These are phyloP conservation scores for Hymenoscyphus albidus DNA, from an alignment of 2,329 filamentous ascomycete species.

Conservation along the genomic window DNA sequence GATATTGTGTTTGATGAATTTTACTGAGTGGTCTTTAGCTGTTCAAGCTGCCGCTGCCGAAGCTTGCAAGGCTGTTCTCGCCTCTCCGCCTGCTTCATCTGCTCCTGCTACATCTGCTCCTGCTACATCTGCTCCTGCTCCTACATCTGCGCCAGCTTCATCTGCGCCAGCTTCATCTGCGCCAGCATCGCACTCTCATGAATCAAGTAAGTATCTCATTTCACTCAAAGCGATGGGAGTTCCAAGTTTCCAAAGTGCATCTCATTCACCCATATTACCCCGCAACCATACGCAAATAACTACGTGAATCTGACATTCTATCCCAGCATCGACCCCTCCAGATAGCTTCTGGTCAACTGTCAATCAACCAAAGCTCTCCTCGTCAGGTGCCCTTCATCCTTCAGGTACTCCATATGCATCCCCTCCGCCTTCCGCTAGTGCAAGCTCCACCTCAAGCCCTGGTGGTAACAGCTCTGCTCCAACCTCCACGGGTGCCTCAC, in stretches of 20 bases:
- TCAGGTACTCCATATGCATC: too few relatives aligned
- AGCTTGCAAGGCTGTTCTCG: conserved; percentile 11
- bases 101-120: neutral
- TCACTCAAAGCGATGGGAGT: neutral
- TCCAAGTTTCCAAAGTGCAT: neutral
- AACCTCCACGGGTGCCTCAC: too few relatives aligned
- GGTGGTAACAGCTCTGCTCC: too few relatives aligned
- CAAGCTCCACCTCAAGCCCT: too few relatives aligned
- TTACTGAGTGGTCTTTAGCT: conserved; percentile 2
- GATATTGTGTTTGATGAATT: neutral
- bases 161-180: neutral
- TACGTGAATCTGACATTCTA: too few relatives aligned
- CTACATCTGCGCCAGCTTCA: neutral
- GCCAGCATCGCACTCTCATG: neutral
- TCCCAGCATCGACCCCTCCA: too few relatives aligned
- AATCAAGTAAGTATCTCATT: neutral
- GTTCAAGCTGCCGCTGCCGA: conserved; percentile 15
- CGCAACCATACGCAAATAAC: neutral
- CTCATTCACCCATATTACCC: neutral
- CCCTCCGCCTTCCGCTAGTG: too few relatives aligned
- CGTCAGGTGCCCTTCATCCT: too few relatives aligned
- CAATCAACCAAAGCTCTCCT: too few relatives aligned
- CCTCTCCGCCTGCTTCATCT: neutral
- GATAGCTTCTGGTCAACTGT: too few relatives aligned
- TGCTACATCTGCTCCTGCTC: neutral